phyloP scores from a whole-genome alignment of 495 filamentous ascomycete genomes.

The Lindgomyces ingoldianus region DNA sequence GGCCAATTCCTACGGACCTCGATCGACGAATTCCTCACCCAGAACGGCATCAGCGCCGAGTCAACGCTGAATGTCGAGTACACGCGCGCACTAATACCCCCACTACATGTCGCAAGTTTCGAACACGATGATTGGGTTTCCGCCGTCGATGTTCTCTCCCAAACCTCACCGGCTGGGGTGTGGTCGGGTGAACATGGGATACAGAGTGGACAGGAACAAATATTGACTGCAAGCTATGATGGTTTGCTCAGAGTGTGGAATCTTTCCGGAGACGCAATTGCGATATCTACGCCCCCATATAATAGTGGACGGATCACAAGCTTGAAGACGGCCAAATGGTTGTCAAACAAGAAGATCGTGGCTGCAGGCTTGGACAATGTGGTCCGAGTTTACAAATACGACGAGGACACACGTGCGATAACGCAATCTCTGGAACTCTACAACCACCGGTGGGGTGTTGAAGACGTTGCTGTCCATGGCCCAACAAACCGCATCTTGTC shows the following conservation, averaged over 20 bases:
- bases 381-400: slow-evolving; percentile 84
- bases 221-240: slow-evolving; percentile 89
- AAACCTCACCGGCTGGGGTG: slow-evolving; percentile 60
- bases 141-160: slow-evolving; percentile 81
- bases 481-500: slow-evolving; percentile 76
- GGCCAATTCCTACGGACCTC: slow-evolving; percentile 86
- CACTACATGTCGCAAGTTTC: slow-evolving; percentile 80
- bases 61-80: slow-evolving; percentile 86
- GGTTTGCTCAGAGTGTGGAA: slow-evolving; percentile 87
- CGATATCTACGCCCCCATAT: slow-evolving; percentile 62
- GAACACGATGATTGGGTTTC: slow-evolving; percentile 97
- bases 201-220: slow-evolving; percentile 60
- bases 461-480: slow-evolving; percentile 75
- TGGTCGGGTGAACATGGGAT: slow-evolving; percentile 56
- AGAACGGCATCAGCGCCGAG: slow-evolving; percentile 85
- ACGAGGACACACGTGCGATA: slow-evolving; percentile 56
- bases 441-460: slow-evolving; percentile 74
- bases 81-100: slow-evolving; percentile 85
- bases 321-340: slow-evolving; percentile 77
- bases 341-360: slow-evolving; percentile 72
- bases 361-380: slow-evolving; percentile 81
- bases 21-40: slow-evolving; percentile 82
- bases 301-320: slow-evolving; percentile 72
- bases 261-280: slow-evolving; percentile 73
- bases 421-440: slow-evolving; percentile 80